phyloP scores from a whole-genome alignment of 345 rosid genomes.

The Arabis alpina region DNA sequence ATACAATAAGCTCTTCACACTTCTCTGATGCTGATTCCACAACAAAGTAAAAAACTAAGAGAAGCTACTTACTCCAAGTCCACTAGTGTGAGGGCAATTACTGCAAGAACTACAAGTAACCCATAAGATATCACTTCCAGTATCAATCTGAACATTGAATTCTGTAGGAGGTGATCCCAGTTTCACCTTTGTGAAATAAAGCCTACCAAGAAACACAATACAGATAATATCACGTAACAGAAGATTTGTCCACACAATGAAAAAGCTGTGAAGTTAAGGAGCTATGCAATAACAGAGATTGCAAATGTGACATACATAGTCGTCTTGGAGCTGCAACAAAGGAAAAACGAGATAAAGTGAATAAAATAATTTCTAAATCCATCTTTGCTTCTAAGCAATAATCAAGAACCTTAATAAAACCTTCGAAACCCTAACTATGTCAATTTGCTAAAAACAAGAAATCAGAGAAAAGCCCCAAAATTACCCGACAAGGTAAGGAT shows the following conservation, averaged over 20 bases:
- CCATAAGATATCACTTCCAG: constrained; percentile 96
- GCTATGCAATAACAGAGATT: constrained; percentile 42
- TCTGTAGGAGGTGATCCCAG: constrained; percentile 95
- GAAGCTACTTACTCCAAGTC: constrained; percentile 70
- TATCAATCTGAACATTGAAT: constrained; percentile 97
- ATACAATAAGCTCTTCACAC: constrained; percentile 12
- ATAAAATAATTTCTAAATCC: constrained; percentile 7
- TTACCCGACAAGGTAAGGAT: constrained; percentile 87
- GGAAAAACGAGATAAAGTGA: constrained; percentile 28
- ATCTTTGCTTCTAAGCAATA: background rate
- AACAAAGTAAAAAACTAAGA: constrained; percentile 29
- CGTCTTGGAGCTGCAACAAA: constrained; percentile 48
- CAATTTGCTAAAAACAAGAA: background rate
- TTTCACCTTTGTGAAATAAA: constrained; percentile 93
- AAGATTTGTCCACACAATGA: constrained; percentile 35
- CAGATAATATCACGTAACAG: constrained; percentile 11
- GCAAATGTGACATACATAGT: constrained; percentile 45
- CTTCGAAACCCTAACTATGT: constrained; percentile 7
- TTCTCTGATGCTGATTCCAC: constrained; percentile 17
- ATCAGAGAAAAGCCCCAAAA: constrained; percentile 8
- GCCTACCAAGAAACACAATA: constrained; percentile 55
- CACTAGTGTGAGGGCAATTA: constrained; percentile 86
- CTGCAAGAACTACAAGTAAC: constrained; percentile 80
- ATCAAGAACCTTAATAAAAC: background rate
- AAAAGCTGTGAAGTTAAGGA: too few species aligned